Evolutionary conservation across 129 eudicot species (phyloP), one percentile per base, ranked within the genome.

Genomic region (Scalesia atractyloides): DNA sequence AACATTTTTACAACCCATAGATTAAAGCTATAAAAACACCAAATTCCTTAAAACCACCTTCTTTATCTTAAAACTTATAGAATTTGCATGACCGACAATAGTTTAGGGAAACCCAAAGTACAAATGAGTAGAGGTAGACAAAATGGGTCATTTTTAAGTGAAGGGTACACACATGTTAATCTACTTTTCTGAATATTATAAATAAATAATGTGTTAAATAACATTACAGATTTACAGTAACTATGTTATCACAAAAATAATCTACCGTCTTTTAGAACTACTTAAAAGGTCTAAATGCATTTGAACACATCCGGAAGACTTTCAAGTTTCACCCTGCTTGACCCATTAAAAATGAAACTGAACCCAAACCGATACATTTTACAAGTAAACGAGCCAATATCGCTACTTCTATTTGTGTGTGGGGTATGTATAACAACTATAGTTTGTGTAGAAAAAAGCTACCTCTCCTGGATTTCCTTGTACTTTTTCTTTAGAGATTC

Each of bases 391-490:
- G 13, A 18, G 64, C 10, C 9, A 3, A 56, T 20, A 3, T 57
- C 5, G 14, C 39, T 41, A 59, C 41, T 59, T 26, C 41, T 13
- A 13, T 59, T 24, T 54, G 11, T 18, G 14, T 54, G 14, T 56
- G 15, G 59, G 26, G n/a, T 30, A 34, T 16, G 47, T n/a, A 16
- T 15, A 16, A n/a, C 9, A 37, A 51, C 15, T 53, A 53, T 17
- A 13, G 50, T 54, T 37, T 56, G 56, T 17, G 37, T 19, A 60
- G 3, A 58, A 73, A 3, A 39, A 5, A 44, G 9, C 36, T 79
- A 95, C 99, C 99, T 95, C 71, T 86, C 93, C 68, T 83, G 86
- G n/a, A 91, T 80, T 81, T 95, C 99, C 80, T 82, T 85, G 50
- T 62, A 68, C 62, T 33, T 80, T 24, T 77, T 81, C 86, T 82